phyloP scores from a whole-genome alignment of 257 asterid genomes.

The Salvia splendens region DNA sequence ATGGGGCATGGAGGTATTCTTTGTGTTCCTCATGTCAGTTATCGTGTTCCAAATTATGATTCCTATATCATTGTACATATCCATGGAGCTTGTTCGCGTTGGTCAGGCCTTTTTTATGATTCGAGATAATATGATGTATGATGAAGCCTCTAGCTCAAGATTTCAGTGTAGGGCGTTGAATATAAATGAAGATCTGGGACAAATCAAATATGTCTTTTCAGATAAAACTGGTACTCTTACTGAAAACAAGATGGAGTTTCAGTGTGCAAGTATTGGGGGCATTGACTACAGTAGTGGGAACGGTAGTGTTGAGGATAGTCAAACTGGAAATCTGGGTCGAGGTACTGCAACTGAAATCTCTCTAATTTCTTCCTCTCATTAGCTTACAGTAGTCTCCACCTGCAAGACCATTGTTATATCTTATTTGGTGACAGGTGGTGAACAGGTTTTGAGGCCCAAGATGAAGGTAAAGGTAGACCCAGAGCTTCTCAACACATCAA shows the following conservation, averaged over 20 bases:
- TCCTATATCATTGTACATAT: slow-evolving; percentile 94
- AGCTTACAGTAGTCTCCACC: slow-evolving; percentile 13
- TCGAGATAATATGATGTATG: slow-evolving; percentile 68
- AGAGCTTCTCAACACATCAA: slow-evolving; percentile 62
- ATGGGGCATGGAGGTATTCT: slow-evolving; percentile 85
- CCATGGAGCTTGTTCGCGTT: slow-evolving; percentile 98
- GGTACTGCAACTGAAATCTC: slow-evolving; percentile 46
- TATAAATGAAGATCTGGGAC: slow-evolving; percentile 98
- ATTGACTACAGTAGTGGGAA: slow-evolving; percentile 53
- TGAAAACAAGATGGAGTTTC: slow-evolving; percentile 98
- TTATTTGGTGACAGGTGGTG: slow-evolving; percentile 56
- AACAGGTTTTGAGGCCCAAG: slow-evolving; percentile 71
- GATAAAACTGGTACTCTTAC: slow-evolving; percentile 98
- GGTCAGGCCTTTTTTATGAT: slow-evolving; percentile 98
- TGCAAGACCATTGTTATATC: slow-evolving; percentile 20
- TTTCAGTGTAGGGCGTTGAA: slow-evolving; percentile 97
- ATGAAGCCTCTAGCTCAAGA: slow-evolving; percentile 68
- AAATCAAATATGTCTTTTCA: slow-evolving; percentile 86
- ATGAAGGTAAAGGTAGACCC: slow-evolving; percentile 69
- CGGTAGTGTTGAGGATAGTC: slow-evolving; percentile 47
- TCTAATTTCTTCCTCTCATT: slow-evolving; percentile 2
- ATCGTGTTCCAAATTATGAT: slow-evolving; percentile 97
- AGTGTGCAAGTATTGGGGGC: slow-evolving; percentile 88
- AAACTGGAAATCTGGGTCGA: slow-evolving; percentile 42
- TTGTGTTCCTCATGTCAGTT: slow-evolving; percentile 86